These are phyloP conservation scores for Stagonosporopsis tanaceti DNA, from an alignment of 2,329 filamentous ascomycete genomes.

Conservation along the genomic window DNA sequence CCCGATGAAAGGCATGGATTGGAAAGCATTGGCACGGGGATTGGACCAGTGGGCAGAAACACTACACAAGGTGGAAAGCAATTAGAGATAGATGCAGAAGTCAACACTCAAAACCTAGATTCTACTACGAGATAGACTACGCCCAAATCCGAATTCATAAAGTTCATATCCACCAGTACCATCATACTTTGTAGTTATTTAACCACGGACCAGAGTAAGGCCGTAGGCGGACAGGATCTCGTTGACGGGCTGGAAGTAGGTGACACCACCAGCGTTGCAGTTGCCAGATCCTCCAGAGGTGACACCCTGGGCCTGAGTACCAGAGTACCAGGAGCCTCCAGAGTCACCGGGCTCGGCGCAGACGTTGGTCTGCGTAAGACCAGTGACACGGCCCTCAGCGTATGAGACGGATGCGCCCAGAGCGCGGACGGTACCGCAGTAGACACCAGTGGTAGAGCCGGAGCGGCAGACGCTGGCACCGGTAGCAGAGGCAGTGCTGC, in stretches of 20 bases:
- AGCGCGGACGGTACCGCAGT: conserved; percentile 50
- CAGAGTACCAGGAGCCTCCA: conserved; percentile 53
- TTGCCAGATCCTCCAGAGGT: conserved; percentile 53
- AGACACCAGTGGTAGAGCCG: conserved; percentile 53
- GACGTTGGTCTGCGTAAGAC: conserved; percentile 52
- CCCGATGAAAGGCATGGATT: background rate
- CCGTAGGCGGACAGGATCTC: conserved; percentile 53
- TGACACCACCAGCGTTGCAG: conserved; percentile 49
- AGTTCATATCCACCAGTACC: background rate
- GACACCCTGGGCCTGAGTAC: conserved; percentile 54
- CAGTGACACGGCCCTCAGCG: conserved; percentile 51
- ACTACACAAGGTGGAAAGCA: background rate
- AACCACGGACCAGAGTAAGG: conserved; percentile 37
- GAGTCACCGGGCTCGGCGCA: conserved; percentile 56
- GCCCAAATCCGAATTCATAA: background rate
- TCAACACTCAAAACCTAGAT: background rate
- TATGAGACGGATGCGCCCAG: conserved; percentile 51
- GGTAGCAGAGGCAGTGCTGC: conserved; percentile 49
- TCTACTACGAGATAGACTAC: background rate
- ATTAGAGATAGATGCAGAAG: background rate
- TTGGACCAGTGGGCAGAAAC: background rate
- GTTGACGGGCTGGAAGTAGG: conserved; percentile 56
- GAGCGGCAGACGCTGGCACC: conserved; percentile 54
- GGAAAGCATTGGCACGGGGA: background rate
- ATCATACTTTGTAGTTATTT: conserved; percentile 14